phyloP scores from a whole-genome alignment of 495 filamentous ascomycete species.

The Hypoxylon rickii region DNA sequence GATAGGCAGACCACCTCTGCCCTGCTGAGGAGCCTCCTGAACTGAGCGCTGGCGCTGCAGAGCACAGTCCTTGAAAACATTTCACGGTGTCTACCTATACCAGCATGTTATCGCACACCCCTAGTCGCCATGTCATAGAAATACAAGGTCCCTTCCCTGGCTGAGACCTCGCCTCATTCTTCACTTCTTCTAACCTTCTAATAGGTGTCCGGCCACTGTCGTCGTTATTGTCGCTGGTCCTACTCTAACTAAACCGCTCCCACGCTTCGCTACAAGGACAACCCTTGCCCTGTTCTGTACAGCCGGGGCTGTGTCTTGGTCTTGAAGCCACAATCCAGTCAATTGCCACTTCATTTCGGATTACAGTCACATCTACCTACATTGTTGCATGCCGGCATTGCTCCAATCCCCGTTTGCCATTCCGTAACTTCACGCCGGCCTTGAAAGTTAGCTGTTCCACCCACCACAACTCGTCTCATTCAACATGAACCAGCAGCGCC shows the following conservation, averaged over 20 bases:
- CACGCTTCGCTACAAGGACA: conserved; percentile 15
- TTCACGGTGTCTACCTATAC: conserved; percentile 25
- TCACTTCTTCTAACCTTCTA: not conserved
- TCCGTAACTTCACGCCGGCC: too few relatives aligned
- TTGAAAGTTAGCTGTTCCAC: too few relatives aligned
- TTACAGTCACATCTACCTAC: not conserved
- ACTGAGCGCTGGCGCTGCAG: not conserved
- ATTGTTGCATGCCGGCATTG: not conserved
- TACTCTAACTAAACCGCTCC: conserved; percentile 4
- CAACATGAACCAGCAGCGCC: conserved; percentile 21
- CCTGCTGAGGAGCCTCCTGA: conserved; percentile 27
- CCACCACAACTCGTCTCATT: not conserved
- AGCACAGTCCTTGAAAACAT: conserved; percentile 15
- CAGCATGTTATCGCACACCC: not conserved
- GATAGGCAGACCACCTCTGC: conserved; percentile 28
- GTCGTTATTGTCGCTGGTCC: not conserved
- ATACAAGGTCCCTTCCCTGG: conserved; percentile 4
- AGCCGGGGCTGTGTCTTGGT: too few relatives aligned
- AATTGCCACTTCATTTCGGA: not conserved
- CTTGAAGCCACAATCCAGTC: too few relatives aligned
- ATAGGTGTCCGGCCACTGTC: not conserved
- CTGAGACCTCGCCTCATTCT: conserved; percentile 16
- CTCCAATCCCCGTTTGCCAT: not conserved
- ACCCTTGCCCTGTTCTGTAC: conserved; percentile 6
- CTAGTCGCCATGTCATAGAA: not conserved